Evolutionary conservation across 257 asterid species (phyloP), one percentile per base, ranked within the genome.

Genomic region (Penstemon newberryi): DNA sequence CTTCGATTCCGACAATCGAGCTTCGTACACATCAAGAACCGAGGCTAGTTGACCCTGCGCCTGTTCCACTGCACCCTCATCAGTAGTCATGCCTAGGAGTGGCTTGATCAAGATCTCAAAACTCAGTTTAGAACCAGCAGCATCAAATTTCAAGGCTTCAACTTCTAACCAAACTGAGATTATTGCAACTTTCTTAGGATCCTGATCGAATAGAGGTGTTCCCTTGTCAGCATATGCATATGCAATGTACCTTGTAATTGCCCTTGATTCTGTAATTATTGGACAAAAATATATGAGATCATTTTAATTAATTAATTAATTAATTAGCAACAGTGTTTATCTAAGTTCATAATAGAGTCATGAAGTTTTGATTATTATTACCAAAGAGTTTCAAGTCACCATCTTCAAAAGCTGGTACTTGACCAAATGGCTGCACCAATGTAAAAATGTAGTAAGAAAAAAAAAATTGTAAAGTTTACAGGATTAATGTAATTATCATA

Each of bases 11-110:
- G 68, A 9, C 83, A 86, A 66, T 3, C 81, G 78, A 3, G 78
- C 78, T 60, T 84, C 91, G 41, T 84, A 86, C 47, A 79, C 80
- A 71, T 86, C 91, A 42, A 84, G 89, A 71, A 86, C 75, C 70
- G 63, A 62, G 4, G 70, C 82, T 55, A 86, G 74, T 53, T 73
- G 57, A 0, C 8, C 80, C 60, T 74, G 75, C 7, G 58, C 40
- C 72, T 83, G 71, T 13, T 49, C 57, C 43, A 77, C 95, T 4
- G 7, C 66, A 10, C 69, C 80, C 0, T 84, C 86, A 25, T 87
- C 83, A 0, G 85, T 71, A 0, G 60, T 47, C 73, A 66, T 0
- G 5, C 81, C 83, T 65, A 63, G 59, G 2, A 77, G 3, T 10
- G 83, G 83, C 79, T 77, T 81, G 0, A 81, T 13, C 63, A 81